Conservation (phyloP, 2,329 filamentous ascomycete species). For the Xylariaceae sp. region DNA sequence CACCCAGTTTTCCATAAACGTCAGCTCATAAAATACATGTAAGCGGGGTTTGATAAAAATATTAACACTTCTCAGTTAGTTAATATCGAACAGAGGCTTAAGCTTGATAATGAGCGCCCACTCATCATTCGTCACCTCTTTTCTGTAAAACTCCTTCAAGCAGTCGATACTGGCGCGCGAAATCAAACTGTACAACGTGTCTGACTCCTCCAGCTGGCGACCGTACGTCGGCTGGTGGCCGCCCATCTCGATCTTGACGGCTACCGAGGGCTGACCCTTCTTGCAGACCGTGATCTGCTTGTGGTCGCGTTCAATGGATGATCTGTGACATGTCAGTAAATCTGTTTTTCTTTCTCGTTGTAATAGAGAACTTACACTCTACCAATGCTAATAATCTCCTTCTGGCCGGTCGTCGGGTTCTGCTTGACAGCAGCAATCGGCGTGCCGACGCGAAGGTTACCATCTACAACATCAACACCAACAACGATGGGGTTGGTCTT, state of each 20-base stretch:
- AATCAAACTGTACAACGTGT: conserved; percentile 81
- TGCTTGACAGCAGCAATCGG: conserved; percentile 83
- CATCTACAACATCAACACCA: conserved; percentile 92
- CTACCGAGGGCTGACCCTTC: conserved; percentile 93
- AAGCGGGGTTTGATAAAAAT: no score
- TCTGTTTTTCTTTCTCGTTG: no score
- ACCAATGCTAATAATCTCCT: conserved; percentile 79
- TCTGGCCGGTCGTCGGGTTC: conserved; percentile 70
- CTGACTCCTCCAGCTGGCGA: conserved; percentile 87
- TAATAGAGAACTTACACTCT: no score
- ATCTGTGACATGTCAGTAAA: conserved; percentile 49
- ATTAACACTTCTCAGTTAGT: conserved; percentile 39
- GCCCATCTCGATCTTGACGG: conserved; percentile 94
- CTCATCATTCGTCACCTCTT: conserved; percentile 61
- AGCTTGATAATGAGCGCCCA: conserved; percentile 93
- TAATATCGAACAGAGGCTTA: conserved; percentile 89
- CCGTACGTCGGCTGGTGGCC: conserved; percentile 89
- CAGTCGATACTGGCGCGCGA: conserved; percentile 86
- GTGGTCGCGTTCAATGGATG: conserved; percentile 94
- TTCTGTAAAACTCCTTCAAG: conserved; percentile 89
- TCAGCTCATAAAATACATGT: no score
- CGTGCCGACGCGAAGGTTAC: conserved; percentile 78
- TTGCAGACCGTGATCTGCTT: conserved; percentile 91
- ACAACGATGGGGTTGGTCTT: conserved; percentile 94
- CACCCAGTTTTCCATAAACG: no score